Evolutionary conservation across 1,139 yeast genomes (phyloP).

Genomic region (Geotrichum bryndzae): DNA sequence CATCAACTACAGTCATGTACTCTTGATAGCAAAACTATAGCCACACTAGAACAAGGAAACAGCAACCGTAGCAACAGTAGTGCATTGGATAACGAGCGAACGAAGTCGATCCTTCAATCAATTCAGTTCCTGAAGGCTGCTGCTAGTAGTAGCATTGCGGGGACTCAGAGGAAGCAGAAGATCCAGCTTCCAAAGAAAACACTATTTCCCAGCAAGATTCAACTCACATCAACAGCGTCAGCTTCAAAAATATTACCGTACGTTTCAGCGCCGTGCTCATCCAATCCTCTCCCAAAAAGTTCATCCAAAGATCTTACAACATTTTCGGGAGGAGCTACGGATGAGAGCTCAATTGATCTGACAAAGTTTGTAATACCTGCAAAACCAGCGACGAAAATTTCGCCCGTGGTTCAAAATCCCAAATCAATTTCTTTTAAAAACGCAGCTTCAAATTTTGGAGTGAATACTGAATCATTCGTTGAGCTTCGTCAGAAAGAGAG

Average conservation of each 20-base stretch:
- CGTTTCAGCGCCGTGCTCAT: background rate
- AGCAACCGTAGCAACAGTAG: background rate
- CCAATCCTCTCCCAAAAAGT: background rate
- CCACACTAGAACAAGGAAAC: background rate
- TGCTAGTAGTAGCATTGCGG: background rate
- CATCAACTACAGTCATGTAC: background rate
- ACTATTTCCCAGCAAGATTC: background rate
- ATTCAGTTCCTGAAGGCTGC: background rate
- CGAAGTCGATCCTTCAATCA: background rate
- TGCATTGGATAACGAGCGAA: background rate
- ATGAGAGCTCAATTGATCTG: background rate
- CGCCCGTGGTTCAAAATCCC: background rate
- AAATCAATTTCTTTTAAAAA: background rate
- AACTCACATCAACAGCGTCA: background rate
- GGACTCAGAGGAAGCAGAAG: background rate
- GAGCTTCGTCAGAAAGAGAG: background rate
- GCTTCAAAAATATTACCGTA: background rate
- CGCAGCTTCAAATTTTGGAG: background rate
- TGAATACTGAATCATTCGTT: background rate
- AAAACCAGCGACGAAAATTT: background rate
- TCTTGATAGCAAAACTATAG: background rate
- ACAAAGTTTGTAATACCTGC: background rate
- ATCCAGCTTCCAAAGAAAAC: background rate
- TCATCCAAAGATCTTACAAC: background rate
- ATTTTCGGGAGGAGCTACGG: background rate